phyloP scores from a whole-genome alignment of 345 rosid genomes.

The Populus nigra region DNA sequence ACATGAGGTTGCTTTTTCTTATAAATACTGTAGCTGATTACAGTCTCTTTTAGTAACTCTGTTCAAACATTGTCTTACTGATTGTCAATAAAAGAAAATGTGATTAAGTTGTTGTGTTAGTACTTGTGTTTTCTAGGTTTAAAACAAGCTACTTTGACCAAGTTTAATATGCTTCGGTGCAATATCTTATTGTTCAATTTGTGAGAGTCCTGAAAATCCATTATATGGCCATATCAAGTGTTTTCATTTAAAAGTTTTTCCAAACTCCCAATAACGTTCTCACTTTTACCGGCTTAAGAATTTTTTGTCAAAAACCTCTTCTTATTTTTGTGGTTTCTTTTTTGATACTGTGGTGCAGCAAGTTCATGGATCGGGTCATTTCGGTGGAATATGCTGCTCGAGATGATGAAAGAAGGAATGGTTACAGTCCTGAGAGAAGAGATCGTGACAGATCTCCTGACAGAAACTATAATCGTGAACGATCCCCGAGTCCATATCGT shows the following conservation, averaged over 20 bases:
- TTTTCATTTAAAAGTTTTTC: not conserved
- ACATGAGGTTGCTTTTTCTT: slow-evolving; percentile 46
- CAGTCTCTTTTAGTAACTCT: not conserved
- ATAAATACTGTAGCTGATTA: not conserved
- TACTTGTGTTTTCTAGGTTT: not conserved
- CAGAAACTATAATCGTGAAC: not conserved
- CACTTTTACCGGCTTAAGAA: not conserved
- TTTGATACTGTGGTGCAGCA: slow-evolving; percentile 41
- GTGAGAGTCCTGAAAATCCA: not conserved
- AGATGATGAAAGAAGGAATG: slow-evolving; percentile 65
- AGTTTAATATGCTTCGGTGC: not conserved
- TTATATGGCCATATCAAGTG: not conserved
- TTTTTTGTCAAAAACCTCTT: not conserved
- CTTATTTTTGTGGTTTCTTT: not conserved
- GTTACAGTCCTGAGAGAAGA: slow-evolving; percentile 58
- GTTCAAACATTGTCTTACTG: not conserved
- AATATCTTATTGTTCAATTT: not conserved
- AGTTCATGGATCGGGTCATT: slow-evolving; percentile 76
- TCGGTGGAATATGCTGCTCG: slow-evolving; percentile 86
- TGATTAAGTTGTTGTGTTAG: not conserved
- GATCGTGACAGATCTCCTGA: slow-evolving; percentile 63
- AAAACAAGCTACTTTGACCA: not conserved
- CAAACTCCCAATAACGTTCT: not conserved
- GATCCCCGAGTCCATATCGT: slow-evolving; percentile 4
- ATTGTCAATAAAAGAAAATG: not conserved